Base-by-base conservation (phyloP, 306 rosid genomes). In the Pyrus communis region DNA sequence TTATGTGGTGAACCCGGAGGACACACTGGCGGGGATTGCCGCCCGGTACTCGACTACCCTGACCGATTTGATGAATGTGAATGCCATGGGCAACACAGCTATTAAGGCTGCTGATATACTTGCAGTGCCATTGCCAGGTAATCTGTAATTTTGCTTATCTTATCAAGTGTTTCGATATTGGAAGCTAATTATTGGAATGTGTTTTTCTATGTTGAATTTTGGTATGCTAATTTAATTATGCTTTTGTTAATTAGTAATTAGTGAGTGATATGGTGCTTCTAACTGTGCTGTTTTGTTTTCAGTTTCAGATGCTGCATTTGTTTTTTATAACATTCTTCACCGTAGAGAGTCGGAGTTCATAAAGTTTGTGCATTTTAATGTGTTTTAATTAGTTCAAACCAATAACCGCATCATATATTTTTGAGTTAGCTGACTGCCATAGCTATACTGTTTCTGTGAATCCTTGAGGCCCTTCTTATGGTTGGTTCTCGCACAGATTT, bases 1-100 rank as follows among this genome's bases (percentile, higher is more conserved):
- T 12, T 92, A 96, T 33, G 99, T 96, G 71, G 99, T 92, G 73
- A 81, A 67, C 14, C 88, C 90, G 0, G 82, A 84, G 33, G 99
- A 96, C 80, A 71, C 89, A 30, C 79, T 96, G 75, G 73, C 87
- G 27, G 91, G 86, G 54, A 86, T 96, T 76, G 97, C 99, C 1
- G 77, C 90, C 0, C 85, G 87, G 78, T 96, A 96, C 70, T 77
- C 83, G 45, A 96, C 99, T 15, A 96, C 99, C 31, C 79, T 96
- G 22, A 88, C 98, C 35, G 99, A 96, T 80, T 92, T 96, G 93
- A 96, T 96, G 99, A 87, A 91, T 85, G 99, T 89, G 31, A 96
- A 96, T 87, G 96, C 98, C 43, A 79, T 96, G 99, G 99, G 99
- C n/a, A 85, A 78, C 35, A 75, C 96, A 5, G 79, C 93, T 66